Evolutionary conservation across 108 stramenopile species (phyloP), one percentile per base, ranked within the genome.

Genomic region (Skeletonema marinoi): DNA sequence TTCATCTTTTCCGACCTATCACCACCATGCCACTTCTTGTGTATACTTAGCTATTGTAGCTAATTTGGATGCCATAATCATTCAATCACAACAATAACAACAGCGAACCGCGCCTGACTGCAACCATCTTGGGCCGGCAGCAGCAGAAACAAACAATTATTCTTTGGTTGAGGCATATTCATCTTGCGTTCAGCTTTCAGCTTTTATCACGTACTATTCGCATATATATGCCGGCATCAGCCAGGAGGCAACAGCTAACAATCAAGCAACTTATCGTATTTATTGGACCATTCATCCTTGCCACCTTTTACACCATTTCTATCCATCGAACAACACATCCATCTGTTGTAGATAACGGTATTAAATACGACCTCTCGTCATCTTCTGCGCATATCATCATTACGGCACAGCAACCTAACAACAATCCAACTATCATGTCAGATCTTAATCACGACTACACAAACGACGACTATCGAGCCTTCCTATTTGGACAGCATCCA

Each of bases 401-500:
- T 16, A 46, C 44, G 44, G n/a, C 44, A 16, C 44, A 46, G 16
- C 44, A 46, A 46, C 44, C n/a, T 16, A 4, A n/a, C 16, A 46
- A 46, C 3, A 46, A 46, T 46, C 16, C 44, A 3, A n/a, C 44
- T 16, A 16, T 46, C 44, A 46, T 46, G 44, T n/a, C 44, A 7
- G 54, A 56, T 29, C 54, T 56, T 25, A 2, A 56, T 25, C 54
- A 29, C 1, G 78, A 74, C 71, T 69, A 73, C 69, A 25, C 56
- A 56, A 71, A 67, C 21, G 80, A 65, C 1, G 92, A 95, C 73
- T 93, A 86, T 48, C 81, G 88, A 60, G 88, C 85, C 8, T 95
- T 95, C 80, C 19, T 88, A 1, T 80, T 95, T 56, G 83, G 87
- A 9, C 75, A 85, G 11, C 92, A 96, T 69, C 68, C 68, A 9